Base-by-base conservation (phyloP, 139 green algal genomes). In the Pycnococcus provasolii region DNA sequence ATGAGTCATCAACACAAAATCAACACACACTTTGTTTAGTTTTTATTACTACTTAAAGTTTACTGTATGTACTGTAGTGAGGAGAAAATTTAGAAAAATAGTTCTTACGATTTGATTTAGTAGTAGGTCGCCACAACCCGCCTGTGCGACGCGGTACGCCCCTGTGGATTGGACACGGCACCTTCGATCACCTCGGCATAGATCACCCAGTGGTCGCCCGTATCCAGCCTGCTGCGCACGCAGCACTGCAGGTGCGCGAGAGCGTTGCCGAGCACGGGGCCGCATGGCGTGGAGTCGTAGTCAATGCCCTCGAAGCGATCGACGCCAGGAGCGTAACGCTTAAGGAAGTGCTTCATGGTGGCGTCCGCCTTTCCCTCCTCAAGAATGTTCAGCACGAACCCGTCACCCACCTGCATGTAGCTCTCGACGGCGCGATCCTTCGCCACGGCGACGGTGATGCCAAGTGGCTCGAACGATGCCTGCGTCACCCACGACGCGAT, bases 351-450 rank as follows among this genome's bases (percentile, higher is more conserved):
- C 77, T 96, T 96, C 79, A 98, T 90, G 26, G 83, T 67, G 41
- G 65, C 42, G 45, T 73, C 68, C 70, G 82, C 91, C 43, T 84
- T 74, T 45, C 79, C 75, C 62, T 96, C 90, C 4, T 86, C 85
- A 64, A 98, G 80, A 71, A 79, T 88, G 80, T 98, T 98, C 37
- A 98, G 77, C 62, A 95, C 88, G 83, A 98, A 98, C 0, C 26
- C 71, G 73, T 96, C 92, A 42, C 91, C 91, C 1, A 96, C 89
- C 84, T 97, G 91, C 90, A 98, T 95, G 43, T 97, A 80, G 15
- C 80, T 90, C 90, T 98, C 92, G 60, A 98, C 98, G 72, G 92
- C 92, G 13, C 92, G 78, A 77, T 98, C 92, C 79, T 98, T 97
- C 51, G 92, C 92, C 50, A 98, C 89, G 1, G 92, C 88, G 26